Base-by-base conservation (phyloP, 257 asterid genomes). In the Nicotiana tomentosiformis region DNA sequence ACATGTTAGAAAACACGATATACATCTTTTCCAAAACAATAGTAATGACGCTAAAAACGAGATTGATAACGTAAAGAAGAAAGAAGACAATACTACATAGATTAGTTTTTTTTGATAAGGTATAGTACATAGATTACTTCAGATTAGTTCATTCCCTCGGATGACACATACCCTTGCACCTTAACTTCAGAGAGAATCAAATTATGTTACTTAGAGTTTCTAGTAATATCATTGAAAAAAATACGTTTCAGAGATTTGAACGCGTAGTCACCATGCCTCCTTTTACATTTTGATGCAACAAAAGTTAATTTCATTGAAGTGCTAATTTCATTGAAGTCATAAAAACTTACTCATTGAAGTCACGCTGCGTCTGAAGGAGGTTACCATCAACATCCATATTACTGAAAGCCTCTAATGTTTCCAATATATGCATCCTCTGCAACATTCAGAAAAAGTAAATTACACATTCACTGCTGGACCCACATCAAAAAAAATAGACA, bases 361-460 rank as follows among this genome's bases (percentile, higher is more conserved):
- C 97, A 66, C 94, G 97, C 66, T 87, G 91, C 29, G 78, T 76
- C 82, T 88, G 89, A 87, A 92, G 96, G 80, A 90, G 82, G 84
- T 87, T 82, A 26, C 87, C 60, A 76, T 76, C 88, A 68, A 87
- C 84, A 82, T 90, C 93, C 90, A 90, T 85, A 82, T 90, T 93
- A 82, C 79, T 91, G 87, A 95, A 85, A 81, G 94, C 95, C 88
- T 95, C 99, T 58, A 93, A 81, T 61, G 97, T 89, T 85, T 93
- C 98, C 86, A 93, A 88, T 68, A 92, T 87, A 68, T 87, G 87
- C 96, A 94, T 89, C 87, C 98, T 94, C 99, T 95, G 93, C 81
- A 86, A 84, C 66, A 66, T 51, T 33, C 79, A 53, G 11, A 67
- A 77, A 60, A 69, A 14, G 62, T 26, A 49, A 74, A 49, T 23